A percentile compares a stretch with the other conserved stretches of the same genome.
Conservation (phyloP, 108 stramenopile genomes). For the Epithemia pelagica region DNA sequence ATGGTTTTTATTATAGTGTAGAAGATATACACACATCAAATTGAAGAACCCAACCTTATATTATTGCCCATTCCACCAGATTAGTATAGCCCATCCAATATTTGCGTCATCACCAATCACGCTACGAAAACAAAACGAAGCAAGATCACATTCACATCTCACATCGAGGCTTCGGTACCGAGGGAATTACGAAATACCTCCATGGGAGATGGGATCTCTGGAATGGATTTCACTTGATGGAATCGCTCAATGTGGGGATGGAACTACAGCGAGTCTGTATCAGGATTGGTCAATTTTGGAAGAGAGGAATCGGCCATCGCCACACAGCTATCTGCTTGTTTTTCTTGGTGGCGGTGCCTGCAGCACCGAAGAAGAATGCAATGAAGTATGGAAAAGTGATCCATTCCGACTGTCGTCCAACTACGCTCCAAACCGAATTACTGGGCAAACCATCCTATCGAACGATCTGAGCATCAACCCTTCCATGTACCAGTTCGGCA, state of each 20-base stretch:
- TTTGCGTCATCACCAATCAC: no score
- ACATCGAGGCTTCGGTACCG: no score
- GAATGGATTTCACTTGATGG: not conserved
- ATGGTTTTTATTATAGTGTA: no score
- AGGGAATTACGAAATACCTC: no score
- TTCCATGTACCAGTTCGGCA: not conserved
- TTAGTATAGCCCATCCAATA: no score
- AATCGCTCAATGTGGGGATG: not conserved
- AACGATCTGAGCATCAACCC: not conserved
- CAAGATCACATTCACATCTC: no score
- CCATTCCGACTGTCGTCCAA: not conserved
- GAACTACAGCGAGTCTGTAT: not conserved
- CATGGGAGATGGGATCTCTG: no score
- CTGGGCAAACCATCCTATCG: not conserved
- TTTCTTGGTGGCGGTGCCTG: slow-evolving; percentile 1
- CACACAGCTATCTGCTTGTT: not conserved
- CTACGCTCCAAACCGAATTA: not conserved
- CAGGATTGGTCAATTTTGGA: not conserved
- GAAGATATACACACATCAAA: no score
- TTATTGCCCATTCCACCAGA: no score
- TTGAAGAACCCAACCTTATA: no score
- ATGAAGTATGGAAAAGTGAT: not conserved
- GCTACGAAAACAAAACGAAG: no score
- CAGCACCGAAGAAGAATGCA: not conserved
- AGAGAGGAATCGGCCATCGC: not conserved